These are phyloP conservation scores for Monosporascus sp. DNA, from an alignment of 2,329 filamentous ascomycete species.

Conservation along the genomic window DNA sequence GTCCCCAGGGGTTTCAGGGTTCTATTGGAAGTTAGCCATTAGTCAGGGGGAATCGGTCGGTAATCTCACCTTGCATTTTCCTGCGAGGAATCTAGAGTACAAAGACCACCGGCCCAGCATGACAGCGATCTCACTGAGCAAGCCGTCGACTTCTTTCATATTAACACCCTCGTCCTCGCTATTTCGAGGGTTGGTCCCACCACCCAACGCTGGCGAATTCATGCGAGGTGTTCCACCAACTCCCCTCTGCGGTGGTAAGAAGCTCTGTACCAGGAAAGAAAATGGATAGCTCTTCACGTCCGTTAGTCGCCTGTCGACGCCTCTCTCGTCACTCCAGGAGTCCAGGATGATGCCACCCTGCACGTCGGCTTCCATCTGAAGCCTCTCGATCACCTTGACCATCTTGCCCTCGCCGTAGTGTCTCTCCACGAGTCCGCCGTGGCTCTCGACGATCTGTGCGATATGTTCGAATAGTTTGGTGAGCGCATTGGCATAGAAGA, in stretches of 20 bases:
- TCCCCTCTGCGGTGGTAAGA: slow-evolving; percentile 66
- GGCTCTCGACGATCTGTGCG: slow-evolving; percentile 89
- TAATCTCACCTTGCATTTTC: slow-evolving; percentile 70
- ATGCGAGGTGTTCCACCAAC: slow-evolving; percentile 59
- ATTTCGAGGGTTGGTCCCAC: slow-evolving; percentile 46
- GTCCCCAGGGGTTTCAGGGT: slow-evolving; percentile 45
- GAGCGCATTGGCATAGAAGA: slow-evolving; percentile 87
- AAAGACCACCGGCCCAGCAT: slow-evolving; percentile 94
- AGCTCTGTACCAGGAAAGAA: slow-evolving; percentile 94
- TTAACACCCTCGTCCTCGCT: slow-evolving; percentile 91
- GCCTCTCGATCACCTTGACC: slow-evolving; percentile 84
- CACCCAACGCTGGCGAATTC: slow-evolving; percentile 67
- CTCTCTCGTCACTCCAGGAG: slow-evolving; percentile 88
- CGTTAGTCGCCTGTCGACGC: slow-evolving; percentile 77
- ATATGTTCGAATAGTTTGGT: slow-evolving; percentile 97
- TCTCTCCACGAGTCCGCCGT: slow-evolving; percentile 83
- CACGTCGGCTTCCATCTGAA: slow-evolving; percentile 92
- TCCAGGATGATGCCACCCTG: slow-evolving; percentile 95
- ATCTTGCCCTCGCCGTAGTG: slow-evolving; percentile 94
- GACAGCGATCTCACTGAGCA: slow-evolving; percentile 80
- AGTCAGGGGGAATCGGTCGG: slow-evolving; percentile 10
- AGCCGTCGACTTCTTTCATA: slow-evolving; percentile 89
- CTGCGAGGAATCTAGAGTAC: slow-evolving; percentile 82
- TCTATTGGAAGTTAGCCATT: slow-evolving; percentile 36
- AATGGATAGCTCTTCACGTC: slow-evolving; percentile 98